Conservation (phyloP, 2,329 filamentous ascomycete genomes). For the Aureobasidium zeae region DNA sequence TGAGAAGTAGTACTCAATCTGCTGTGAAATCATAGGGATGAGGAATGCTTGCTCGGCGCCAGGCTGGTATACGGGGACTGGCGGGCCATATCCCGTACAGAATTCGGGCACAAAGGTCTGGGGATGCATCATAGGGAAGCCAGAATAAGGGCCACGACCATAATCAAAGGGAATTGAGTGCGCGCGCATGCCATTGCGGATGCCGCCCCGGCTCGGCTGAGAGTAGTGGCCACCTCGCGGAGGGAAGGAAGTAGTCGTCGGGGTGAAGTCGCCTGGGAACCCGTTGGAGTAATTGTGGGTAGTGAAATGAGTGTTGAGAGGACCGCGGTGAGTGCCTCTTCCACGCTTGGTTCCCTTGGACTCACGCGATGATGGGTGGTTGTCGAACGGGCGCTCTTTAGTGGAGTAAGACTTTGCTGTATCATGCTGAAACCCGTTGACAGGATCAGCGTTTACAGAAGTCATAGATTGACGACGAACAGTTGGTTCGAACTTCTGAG, state of each 20-base stretch:
- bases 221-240: constrained; percentile 25
- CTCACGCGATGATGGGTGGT: constrained; percentile 4
- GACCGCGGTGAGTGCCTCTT: constrained; percentile 28
- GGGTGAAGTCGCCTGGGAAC: constrained; percentile 21
- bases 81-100: constrained; percentile 46
- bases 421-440: background rate
- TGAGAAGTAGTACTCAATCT: constrained; percentile 88
- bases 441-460: background rate
- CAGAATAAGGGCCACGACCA: constrained; percentile 28
- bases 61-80: constrained; percentile 48
- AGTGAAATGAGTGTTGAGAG: constrained; percentile 26
- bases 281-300: constrained; percentile 24
- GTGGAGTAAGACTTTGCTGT: constrained; percentile 1
- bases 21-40: constrained; percentile 50
- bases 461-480: constrained; percentile 4
- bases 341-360: constrained; percentile 21
- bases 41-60: constrained; percentile 50
- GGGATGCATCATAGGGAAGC: constrained; percentile 19
- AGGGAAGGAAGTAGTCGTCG: constrained; percentile 21
- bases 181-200: constrained; percentile 46
- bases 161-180: constrained; percentile 55
- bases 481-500: constrained; percentile 16
- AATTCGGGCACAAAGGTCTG: constrained; percentile 36
- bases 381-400: constrained; percentile 7
- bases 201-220: constrained; percentile 34